Base-by-base conservation (phyloP, 768 basidiomycete genomes). In the Symmetrospora coprosmae region DNA sequence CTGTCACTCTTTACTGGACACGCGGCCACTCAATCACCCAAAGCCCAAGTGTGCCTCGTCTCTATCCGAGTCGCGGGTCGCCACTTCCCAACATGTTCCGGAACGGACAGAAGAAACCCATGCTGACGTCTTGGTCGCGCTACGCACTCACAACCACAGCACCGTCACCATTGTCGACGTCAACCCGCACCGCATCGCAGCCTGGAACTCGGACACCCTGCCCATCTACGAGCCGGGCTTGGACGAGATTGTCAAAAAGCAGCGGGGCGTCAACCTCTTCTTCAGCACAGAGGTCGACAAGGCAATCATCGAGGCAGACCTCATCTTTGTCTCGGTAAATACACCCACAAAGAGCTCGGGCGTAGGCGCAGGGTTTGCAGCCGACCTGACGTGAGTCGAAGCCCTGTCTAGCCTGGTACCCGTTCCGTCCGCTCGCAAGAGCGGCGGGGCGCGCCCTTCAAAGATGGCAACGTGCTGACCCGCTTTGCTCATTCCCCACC, bases 161-260 rank as follows among this genome's bases (percentile, higher is more conserved):
- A 76, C 76, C 41, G 92, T 99, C 71, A 99, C 90, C 69, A 99
- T 99, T 69, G 94, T 97, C 69, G 94, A 99, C 75, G 79, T 99
- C 67, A 97, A 97, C 79, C 78, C 90, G 72, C 78, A 83, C 61
- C 85, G 94, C 63, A 82, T 99, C 73, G 86, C 88, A 72, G 92
- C 91, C 17, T 99, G 94, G 94, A 99, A 99, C 76, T 74, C 73
- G 61, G 67, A 70, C 73, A 74, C 77, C 34, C 77, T 99, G 19
- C 94, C 94, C 50, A 99, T 99, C 73, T 99, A 94, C 73, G 94
- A 99, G 72, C 94, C 94, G 4, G 92, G 94, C 46, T 82, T 99
- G 9, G 87, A 81, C 62, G 88, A 84, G 31, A 87, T 97, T 66
- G 86, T 99, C 67, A 82, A 83, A 70, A 72, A 80, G 67, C 83